Base-by-base conservation (phyloP, 257 asterid species). In the Gardenia jasminoides region DNA sequence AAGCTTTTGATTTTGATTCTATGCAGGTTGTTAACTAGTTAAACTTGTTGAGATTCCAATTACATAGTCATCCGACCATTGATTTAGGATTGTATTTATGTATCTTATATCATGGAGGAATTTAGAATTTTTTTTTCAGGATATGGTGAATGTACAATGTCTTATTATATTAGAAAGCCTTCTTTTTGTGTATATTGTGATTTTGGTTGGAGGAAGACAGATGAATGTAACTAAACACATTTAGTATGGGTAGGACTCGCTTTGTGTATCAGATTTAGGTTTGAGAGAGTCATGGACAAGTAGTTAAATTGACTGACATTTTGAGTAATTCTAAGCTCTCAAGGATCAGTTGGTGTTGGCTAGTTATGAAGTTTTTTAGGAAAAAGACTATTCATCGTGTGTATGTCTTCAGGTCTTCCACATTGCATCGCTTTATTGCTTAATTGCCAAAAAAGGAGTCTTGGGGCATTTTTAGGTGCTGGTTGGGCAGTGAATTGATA, bases 211-310 rank as follows among this genome's bases (percentile, higher is more conserved):
- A 1, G 46, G n/a, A 20, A 41, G 70, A 8, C 56, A 31, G 46
- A 39, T 44, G 8, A 39, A 78, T 67, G 15, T 46, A 41, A 31
- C 66, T 52, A 41, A 3, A 12, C 43, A 20, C 20, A 11, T 41
- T 44, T 10, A 48, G 44, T 46, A 22, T 16, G 7, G 66, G n/a
- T 56, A 52, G 39, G 26, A 6, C 44, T 22, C 20, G 16, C 16
- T 26, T 72, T 64, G 50, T 48, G 4, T 69, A 13, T 67, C 56
- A 20, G 28, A 56, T 20, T 44, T 58, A 75, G 80, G 77, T 77
- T 75, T 75, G 73, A 41, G 16, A 39, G 80, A 13, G 12, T n/a
- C 24, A 39, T 17, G 28, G 62, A 65, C 67, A 66, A 61, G 65
- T 64, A 22, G 10, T n/a, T 75, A 50, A 75, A n/a, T 61, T 24